Base-by-base conservation (phyloP, 805 yeast genomes). In the Sugiyamaella boreocaroliniensis region DNA sequence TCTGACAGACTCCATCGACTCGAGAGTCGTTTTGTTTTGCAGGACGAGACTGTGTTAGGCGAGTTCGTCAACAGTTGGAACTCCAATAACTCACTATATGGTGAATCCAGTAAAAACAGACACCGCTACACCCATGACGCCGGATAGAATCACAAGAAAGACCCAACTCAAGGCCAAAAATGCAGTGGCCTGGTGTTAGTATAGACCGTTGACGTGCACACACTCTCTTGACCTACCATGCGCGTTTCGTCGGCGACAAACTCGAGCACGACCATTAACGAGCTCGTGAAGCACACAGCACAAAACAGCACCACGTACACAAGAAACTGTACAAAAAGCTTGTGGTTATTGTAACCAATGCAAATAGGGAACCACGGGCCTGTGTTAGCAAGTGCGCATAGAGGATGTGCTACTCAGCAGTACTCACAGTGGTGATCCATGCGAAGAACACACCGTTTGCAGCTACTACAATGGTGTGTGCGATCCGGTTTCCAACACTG, bases 331-430 rank as follows among this genome's bases (percentile, higher is more conserved):
- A 88, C 66, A 63, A 90, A 92, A 64, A 73, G 79, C 68, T 89
- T 86, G 58, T 86, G 89, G 68, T 92, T 92, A 29, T 71, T 71
- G 68, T 80, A 85, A 0, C 98, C 98, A 53, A 92, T 79, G 67
- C 97, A 90, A 4, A 81, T 74, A 1, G 95, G 83, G 67, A 89
- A 89, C 98, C 98, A 92, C 0, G 97, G 97, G 77, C 52, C 52
- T 49, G 44, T 14, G 37, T 11, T 29, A 20, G 15, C 37, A 14
- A 32, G 14, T 2, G 15, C 8, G 10, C 32, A 4, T 22, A 3
- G 6, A 22, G 26, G 26, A n/a, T 22, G 6, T 22, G 26, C 26
- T n/a, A 6, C 6, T 22, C 26, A 3, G 26, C 3, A 6, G 6
- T 1, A 44, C 52, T 43, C 44, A 49, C 67, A 95, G 71, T 68